phyloP scores from a whole-genome alignment of 306 rosid genomes.

The Adenanthera pavonina region DNA sequence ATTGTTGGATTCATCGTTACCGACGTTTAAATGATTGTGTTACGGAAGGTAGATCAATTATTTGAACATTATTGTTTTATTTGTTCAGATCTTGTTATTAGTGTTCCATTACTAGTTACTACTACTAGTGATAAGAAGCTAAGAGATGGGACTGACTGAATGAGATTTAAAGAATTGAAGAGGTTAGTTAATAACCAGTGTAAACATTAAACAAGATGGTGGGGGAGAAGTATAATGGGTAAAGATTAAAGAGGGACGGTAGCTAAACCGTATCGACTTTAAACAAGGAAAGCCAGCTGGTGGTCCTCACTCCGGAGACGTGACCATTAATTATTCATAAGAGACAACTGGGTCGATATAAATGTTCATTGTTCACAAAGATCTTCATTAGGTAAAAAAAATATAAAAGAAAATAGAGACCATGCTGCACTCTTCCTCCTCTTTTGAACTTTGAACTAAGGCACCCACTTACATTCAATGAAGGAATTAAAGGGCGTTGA shows the following conservation, averaged over 20 bases:
- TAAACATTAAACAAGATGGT: background rate
- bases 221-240: background rate
- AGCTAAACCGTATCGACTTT: background rate
- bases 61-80: background rate
- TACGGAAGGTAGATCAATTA: background rate
- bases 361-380: background rate
- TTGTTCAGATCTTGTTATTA: too few relatives aligned
- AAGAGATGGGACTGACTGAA: background rate
- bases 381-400: background rate
- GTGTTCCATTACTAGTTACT: background rate
- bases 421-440: background rate
- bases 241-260: background rate
- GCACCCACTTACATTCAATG: slow-evolving; percentile 60
- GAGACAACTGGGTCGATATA: background rate
- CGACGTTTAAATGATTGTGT: background rate
- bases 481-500: slow-evolving; percentile 68
- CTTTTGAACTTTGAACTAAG: background rate
- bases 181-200: background rate
- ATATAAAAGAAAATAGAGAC: background rate
- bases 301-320: background rate
- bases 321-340: background rate
- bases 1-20: background rate
- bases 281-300: slow-evolving; percentile 7
- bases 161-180: background rate
- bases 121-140: too few relatives aligned